A percentile compares a stretch with the other conserved stretches of the same genome.
Evolutionary conservation across 2,329 filamentous ascomycete species (phyloP).

Genomic region (Penicillium sp.): DNA sequence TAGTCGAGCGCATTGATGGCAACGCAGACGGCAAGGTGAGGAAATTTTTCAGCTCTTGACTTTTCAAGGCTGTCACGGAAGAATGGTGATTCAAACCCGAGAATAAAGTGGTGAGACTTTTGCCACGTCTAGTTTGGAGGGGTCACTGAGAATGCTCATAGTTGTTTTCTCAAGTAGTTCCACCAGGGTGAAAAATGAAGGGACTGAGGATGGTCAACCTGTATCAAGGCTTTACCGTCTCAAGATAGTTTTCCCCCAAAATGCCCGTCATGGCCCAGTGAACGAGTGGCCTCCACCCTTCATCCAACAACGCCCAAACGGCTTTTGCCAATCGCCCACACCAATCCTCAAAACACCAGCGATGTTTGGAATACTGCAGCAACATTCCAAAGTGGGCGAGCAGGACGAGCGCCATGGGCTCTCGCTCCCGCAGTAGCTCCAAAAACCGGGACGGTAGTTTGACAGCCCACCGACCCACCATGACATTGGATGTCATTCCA

Average conservation of each 20-base stretch:
- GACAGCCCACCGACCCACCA: slow-evolving; percentile 35
- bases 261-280: slow-evolving; percentile 28
- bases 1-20: too few species aligned
- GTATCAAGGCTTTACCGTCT: slow-evolving; percentile 7
- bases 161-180: too few species aligned
- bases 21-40: too few species aligned
- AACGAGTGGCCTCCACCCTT: slow-evolving; percentile 26
- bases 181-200: too few species aligned
- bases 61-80: too few species aligned
- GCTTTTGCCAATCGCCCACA: slow-evolving; percentile 61
- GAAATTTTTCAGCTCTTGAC: too few species aligned
- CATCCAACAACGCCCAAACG: slow-evolving; percentile 38
- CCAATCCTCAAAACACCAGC: slow-evolving; percentile 65
- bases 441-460: slow-evolving; percentile 29
- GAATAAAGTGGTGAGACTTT: too few species aligned
- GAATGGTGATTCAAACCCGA: too few species aligned
- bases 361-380: slow-evolving; percentile 51
- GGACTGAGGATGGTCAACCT: too few species aligned
- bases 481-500: slow-evolving; percentile 50
- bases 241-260: slow-evolving; percentile 21
- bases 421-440: slow-evolving; percentile 33
- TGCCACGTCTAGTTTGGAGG: too few species aligned
- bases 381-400: slow-evolving; percentile 56
- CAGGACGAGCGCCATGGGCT: slow-evolving; percentile 49
- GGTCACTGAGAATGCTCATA: too few species aligned